Evolutionary conservation across 148 eudicot genomes (phyloP), one percentile per base, ranked within the genome.

Genomic region (Amaranthus cruentus): DNA sequence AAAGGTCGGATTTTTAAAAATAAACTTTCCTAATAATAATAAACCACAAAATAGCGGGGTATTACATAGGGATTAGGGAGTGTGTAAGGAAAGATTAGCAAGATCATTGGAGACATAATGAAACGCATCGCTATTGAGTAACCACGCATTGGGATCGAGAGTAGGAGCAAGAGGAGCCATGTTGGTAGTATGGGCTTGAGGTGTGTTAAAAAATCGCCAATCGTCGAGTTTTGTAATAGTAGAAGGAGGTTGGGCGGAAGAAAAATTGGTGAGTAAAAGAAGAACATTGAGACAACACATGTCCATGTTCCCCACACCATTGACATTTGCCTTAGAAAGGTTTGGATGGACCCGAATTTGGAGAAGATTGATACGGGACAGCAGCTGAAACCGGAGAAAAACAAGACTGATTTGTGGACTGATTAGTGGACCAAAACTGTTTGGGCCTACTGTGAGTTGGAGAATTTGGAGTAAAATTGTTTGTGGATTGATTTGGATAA

Each of bases 81-180:
- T 58, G 62, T 0, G 18, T 18, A 0, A 58, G 42, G 5, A 9
- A 18, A 1, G 21, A 42, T 7, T 58, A 9, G 3, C 14, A 6
- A 74, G 42, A 2, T 64, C 71, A 42, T 53, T 15, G 5, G 71
- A 53, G 9, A 58, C 71, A 5, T 74, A 51, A 12, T 64, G 66
- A 0, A 70, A 47, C 52, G 50, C 28, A 15, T 60, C 38, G 18
- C 18, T 18, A 18, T 18, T 0, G 18, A 18, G 18, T 18, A 18
- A 18, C 18, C 18, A 18, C 18, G 18, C 18, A 18, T 18, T 18
- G 18, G 18, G 18, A 2, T 14, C 13, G 60, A 15, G 18, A 56
- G 3, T 15, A 71, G 6, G 47, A 7, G 46, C 7, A 61, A 21
- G 55, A 66, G 7, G 57, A 63, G 6, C 60, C 52, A 12, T 3